Conservation (phyloP, 495 filamentous ascomycete genomes). For the Neurospora sublineolata region DNA sequence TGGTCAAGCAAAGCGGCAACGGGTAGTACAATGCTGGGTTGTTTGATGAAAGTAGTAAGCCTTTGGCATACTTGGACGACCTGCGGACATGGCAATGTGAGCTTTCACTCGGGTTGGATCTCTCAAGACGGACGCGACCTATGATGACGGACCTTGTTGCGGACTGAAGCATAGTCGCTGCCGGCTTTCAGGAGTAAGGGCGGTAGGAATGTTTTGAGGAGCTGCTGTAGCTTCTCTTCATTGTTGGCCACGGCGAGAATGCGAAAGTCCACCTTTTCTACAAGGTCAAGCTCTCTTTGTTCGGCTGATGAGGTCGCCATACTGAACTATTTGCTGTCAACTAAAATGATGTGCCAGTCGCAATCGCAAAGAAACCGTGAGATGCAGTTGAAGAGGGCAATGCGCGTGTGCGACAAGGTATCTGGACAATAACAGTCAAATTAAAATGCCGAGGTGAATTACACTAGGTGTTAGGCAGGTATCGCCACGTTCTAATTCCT, state of each 20-base stretch:
- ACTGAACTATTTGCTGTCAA: background rate
- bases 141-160: constrained; percentile 56
- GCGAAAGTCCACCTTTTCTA: constrained; percentile 82
- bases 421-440: background rate
- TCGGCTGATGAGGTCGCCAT: constrained; percentile 36
- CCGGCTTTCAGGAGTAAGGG: constrained; percentile 74
- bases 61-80: constrained; percentile 60
- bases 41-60: constrained; percentile 37
- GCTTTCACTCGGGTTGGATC: background rate
- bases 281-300: constrained; percentile 67
- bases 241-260: constrained; percentile 71
- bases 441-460: background rate
- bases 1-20: constrained; percentile 75
- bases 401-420: background rate
- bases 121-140: background rate
- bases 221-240: constrained; percentile 66
- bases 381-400: background rate
- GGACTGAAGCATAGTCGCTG: constrained; percentile 67
- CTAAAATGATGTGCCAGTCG: background rate
- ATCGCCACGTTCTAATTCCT: background rate
- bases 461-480: background rate
- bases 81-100: constrained; percentile 16
- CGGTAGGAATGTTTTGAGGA: constrained; percentile 68
- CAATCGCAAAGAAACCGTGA: background rate
- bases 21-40: constrained; percentile 59